Conservation (phyloP, 163 green algal genomes). For the Chlamydomonas reinhardtii region DNA sequence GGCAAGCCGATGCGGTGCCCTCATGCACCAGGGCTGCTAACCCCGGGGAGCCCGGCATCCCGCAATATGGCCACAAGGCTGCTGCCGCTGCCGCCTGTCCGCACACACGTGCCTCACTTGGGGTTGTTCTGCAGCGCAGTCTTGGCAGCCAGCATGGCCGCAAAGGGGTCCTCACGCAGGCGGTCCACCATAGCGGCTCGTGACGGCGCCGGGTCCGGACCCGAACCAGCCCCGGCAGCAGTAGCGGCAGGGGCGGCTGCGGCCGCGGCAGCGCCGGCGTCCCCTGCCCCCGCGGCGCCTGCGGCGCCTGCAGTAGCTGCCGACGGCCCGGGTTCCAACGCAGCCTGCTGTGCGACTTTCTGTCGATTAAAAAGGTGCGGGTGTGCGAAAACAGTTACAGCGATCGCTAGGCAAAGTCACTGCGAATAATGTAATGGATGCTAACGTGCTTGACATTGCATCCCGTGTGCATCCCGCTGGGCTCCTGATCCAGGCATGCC, state of each 20-base stretch:
- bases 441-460: no score
- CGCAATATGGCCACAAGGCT: no score
- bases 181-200: slow-evolving; percentile 34
- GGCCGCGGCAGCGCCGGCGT: not conserved
- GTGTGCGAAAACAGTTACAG: no score
- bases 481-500: no score
- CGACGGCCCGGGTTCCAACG: not conserved
- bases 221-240: not conserved
- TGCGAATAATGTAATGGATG: no score
- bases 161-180: slow-evolving; percentile 68
- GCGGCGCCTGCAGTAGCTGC: not conserved
- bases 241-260: not conserved
- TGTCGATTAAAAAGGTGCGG: not conserved
- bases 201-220: not conserved
- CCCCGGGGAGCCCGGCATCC: no score
- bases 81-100: no score
- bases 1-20: no score
- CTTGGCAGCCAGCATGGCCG: slow-evolving; percentile 74
- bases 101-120: slow-evolving; percentile 36
- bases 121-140: slow-evolving; percentile 62
- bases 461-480: no score
- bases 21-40: no score
- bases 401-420: no score
- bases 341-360: not conserved
- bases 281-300: not conserved